phyloP scores from a whole-genome alignment of 2,329 filamentous ascomycete species.

The Penicillium olsonii region DNA sequence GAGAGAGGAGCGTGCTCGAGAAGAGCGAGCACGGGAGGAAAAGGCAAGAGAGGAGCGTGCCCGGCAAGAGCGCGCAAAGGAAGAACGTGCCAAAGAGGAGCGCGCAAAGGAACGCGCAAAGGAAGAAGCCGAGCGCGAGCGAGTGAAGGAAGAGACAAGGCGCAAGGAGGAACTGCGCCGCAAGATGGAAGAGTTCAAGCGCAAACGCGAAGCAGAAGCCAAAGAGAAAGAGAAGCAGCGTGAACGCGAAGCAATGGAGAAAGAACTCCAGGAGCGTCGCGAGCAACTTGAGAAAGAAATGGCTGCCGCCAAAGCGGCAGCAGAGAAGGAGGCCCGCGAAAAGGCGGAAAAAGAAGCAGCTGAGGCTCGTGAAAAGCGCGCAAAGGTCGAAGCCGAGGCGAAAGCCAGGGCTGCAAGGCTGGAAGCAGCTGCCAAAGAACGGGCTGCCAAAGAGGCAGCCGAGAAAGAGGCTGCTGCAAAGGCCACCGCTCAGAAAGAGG shows the following conservation, averaged over 20 bases:
- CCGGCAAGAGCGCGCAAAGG: slow-evolving; percentile 31
- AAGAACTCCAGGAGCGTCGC: slow-evolving; percentile 40
- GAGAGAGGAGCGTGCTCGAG: slow-evolving; percentile 28
- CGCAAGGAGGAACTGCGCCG: slow-evolving; percentile 40
- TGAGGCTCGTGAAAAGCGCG: slow-evolving; percentile 24
- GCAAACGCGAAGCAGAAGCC: slow-evolving; percentile 39
- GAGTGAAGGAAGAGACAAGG: slow-evolving; percentile 33
- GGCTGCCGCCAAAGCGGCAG: slow-evolving; percentile 34
- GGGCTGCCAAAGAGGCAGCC: slow-evolving; percentile 44
- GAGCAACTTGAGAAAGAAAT: slow-evolving; percentile 43
- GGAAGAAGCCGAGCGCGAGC: slow-evolving; percentile 30
- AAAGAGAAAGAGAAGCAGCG: slow-evolving; percentile 41
- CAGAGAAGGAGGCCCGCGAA: slow-evolving; percentile 38
- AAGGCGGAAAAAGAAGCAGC: slow-evolving; percentile 33
- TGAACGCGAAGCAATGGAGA: slow-evolving; percentile 44
- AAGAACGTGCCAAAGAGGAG: slow-evolving; percentile 21
- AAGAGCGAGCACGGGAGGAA: slow-evolving; percentile 14
- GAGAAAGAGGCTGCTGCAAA: slow-evolving; percentile 67
- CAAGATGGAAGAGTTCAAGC: slow-evolving; percentile 42
- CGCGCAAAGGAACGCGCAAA: slow-evolving; percentile 8
- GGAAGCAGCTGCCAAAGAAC: slow-evolving; percentile 37
- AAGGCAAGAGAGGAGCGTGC: slow-evolving; percentile 17
- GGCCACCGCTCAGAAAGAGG: slow-evolving; percentile 38
- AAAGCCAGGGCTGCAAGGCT: slow-evolving; percentile 34
- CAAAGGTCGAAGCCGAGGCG: slow-evolving; percentile 22